Base-by-base conservation (phyloP, 1,284 basidiomycete genomes). In the Ceratobasidium sp. region DNA sequence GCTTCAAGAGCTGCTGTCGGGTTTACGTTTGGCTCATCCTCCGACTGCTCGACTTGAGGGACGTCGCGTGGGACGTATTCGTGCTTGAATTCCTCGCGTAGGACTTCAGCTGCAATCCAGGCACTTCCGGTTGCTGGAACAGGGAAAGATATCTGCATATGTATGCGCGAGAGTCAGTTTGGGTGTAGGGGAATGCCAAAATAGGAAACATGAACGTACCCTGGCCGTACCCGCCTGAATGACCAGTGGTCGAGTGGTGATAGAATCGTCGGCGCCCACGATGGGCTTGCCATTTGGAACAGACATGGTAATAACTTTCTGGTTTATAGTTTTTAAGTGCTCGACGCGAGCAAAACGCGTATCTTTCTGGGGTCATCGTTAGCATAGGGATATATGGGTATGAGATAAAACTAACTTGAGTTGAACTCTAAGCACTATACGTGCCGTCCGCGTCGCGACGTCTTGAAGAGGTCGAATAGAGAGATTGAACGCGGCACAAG, bases 31-130 rank as follows among this genome's bases (percentile, higher is more conserved):
- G 81, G 81, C 12, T 80, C 84, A 33, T 83, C 84, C 64, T 85
- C 84, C 33, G 64, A 57, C 26, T 61, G 67, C 44, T 70, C 70
- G 46, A 68, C 56, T 64, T 64, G 57, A 44, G 66, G 62, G 40
- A 78, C 90, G 38, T 74, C 71, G 61, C 57, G 71, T 40, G 71
- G 71, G 26, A 57, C 42, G 28, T 74, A 74, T 42, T 74, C 86
- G 84, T 94, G 91, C 78, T 88, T 86, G 84, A 96, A 97, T 81
- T 96, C 94, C 82, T 96, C 95, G 83, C 93, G 89, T 80, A 96
- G 90, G 82, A 96, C 91, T 85, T 96, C 94, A 76, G 95, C 95
- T 70, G 91, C 89, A 82, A 96, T 94, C 95, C 96, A 97, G 84
- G 95, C 91, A 83, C 95, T 90, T 80, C 87, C 82, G 54, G 88